Conservation (phyloP, 768 basidiomycete genomes). For the Coprinopsis strossmayeri region DNA sequence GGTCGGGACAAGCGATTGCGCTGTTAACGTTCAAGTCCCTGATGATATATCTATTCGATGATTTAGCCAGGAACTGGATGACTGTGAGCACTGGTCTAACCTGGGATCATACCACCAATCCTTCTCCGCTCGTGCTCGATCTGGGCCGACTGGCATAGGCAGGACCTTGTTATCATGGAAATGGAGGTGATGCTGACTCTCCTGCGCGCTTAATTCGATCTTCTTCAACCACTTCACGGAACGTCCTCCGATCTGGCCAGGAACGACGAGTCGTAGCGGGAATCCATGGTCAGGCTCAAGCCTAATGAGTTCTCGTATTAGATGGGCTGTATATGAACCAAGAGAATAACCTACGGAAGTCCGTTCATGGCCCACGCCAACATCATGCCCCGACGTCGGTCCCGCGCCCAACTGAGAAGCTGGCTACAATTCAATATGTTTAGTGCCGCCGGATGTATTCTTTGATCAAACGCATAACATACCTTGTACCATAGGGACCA, state of each 20-base stretch:
- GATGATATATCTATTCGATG: conserved; percentile 27
- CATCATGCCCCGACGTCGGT: conserved; percentile 44
- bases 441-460: neutral
- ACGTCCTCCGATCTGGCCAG: conserved; percentile 57
- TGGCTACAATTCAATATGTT: conserved; percentile 20
- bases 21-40: conserved; percentile 58
- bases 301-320: neutral
- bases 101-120: conserved; percentile 52
- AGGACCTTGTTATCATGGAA: conserved; percentile 53
- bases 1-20: conserved; percentile 48
- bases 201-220: conserved; percentile 43
- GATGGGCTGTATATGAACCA: neutral
- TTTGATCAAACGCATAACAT: conserved; percentile 1
- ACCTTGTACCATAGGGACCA: conserved; percentile 52
- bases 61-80: neutral
- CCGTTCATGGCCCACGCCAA: conserved; percentile 57
- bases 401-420: conserved; percentile 37
- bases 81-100: conserved; percentile 15
- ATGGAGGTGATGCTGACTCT: conserved; percentile 48
- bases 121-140: conserved; percentile 42
- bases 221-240: conserved; percentile 54
- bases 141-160: conserved; percentile 45
- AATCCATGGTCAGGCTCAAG: conserved; percentile 61
- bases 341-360: conserved; percentile 21
- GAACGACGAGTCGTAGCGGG: conserved; percentile 57